Conservation (phyloP, 805 yeast genomes). For the Blastobotrys parvus region DNA sequence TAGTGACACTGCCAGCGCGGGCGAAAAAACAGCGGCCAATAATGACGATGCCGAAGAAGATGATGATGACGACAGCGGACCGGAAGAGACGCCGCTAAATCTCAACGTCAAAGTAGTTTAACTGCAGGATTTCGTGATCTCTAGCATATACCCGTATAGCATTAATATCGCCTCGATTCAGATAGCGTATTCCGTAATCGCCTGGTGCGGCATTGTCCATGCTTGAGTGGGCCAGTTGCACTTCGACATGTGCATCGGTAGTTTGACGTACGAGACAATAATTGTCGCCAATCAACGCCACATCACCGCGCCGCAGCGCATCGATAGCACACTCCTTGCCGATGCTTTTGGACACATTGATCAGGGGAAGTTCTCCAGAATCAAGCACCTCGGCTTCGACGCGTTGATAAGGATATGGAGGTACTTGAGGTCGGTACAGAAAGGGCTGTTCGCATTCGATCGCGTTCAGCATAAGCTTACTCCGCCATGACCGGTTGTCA, state of each 20-base stretch:
- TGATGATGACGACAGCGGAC: background rate
- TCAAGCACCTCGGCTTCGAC: background rate
- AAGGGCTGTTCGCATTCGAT: constrained; percentile 12
- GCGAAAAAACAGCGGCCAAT: too few relatives aligned
- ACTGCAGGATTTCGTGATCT: background rate
- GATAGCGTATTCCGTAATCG: constrained; percentile 1
- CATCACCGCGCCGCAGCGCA: constrained; percentile 1
- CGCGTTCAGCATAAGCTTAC: constrained; percentile 6
- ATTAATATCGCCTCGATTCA: background rate
- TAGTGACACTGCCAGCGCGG: background rate
- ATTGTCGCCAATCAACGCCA: background rate
- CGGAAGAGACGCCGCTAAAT: background rate
- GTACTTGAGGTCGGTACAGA: constrained; percentile 2
- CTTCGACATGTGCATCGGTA: background rate
- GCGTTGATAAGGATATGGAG: constrained; percentile 7
- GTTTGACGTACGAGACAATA: constrained; percentile 1
- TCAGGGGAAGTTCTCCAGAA: background rate
- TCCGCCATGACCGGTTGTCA: background rate
- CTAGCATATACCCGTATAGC: background rate
- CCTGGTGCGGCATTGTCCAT: background rate
- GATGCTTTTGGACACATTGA: background rate
- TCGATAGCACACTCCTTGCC: background rate
- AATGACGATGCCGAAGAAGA: background rate
- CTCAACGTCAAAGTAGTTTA: constrained; percentile 3
- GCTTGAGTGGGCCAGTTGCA: constrained; percentile 1